A percentile compares a stretch with the other conserved stretches of the same genome.
These are phyloP conservation scores for Dichomitus squalens DNA, from an alignment of 1,284 basidiomycete species.

Conservation along the genomic window DNA sequence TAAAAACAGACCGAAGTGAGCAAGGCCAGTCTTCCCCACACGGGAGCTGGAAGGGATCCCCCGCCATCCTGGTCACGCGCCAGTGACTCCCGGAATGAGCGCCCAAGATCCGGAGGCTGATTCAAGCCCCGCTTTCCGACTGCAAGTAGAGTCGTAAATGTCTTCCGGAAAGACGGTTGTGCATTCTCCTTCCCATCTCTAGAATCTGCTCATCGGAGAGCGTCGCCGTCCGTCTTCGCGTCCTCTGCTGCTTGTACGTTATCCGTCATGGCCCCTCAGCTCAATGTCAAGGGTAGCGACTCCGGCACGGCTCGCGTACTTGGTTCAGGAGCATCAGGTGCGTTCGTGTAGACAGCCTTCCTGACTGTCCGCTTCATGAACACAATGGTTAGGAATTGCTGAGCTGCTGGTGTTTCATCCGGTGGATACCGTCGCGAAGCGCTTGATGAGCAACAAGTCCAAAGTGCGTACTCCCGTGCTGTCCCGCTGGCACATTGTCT, in stretches of 20 bases:
- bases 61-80: too few relatives aligned
- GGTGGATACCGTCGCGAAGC: slow-evolving; percentile 95
- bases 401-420: slow-evolving; percentile 93
- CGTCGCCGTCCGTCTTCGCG: background rate
- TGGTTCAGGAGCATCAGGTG: slow-evolving; percentile 91
- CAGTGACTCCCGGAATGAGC: too few relatives aligned
- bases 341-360: slow-evolving; percentile 22
- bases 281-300: slow-evolving; percentile 73
- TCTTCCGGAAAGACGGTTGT: too few relatives aligned
- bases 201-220: background rate
- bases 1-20: too few relatives aligned
- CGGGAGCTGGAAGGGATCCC: too few relatives aligned
- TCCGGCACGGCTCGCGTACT: slow-evolving; percentile 90
- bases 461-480: slow-evolving; percentile 47
- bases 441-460: slow-evolving; percentile 95
- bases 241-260: background rate
- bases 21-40: too few relatives aligned
- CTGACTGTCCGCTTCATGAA: background rate
- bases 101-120: too few relatives aligned
- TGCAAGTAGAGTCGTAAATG: too few relatives aligned
- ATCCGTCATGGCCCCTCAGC: slow-evolving; percentile 59
- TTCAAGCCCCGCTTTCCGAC: too few relatives aligned
- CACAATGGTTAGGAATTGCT: slow-evolving; percentile 71
- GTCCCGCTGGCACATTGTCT: background rate
- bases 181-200: too few relatives aligned